Evolutionary conservation across 495 filamentous ascomycete species (phyloP).

Genomic region (Lasiosphaeria ovina): DNA sequence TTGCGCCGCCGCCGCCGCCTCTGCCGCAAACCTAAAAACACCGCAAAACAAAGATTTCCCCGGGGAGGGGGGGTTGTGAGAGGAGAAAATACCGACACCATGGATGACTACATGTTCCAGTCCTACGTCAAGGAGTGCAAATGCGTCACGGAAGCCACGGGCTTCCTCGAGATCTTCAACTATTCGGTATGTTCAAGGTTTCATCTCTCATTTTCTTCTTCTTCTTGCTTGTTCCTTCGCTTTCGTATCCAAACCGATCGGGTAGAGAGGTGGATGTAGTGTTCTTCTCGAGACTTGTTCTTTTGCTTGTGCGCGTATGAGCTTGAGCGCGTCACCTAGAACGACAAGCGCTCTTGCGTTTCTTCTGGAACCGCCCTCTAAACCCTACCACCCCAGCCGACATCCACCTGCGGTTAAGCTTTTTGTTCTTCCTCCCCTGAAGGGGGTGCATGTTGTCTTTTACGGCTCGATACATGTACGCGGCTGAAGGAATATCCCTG

Average conservation of each 20-base stretch:
- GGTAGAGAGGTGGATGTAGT: not conserved
- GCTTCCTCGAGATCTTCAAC: slow-evolving; percentile 54
- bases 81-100: slow-evolving; percentile 20
- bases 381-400: too few relatives aligned
- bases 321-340: too few relatives aligned
- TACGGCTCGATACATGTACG: too few relatives aligned
- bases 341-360: too few relatives aligned
- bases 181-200: slow-evolving; percentile 45
- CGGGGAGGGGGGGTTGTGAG: not conserved
- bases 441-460: not conserved
- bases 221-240: not conserved
- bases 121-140: slow-evolving; percentile 41
- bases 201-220: not conserved
- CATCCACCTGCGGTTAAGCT: too few relatives aligned
- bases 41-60: too few relatives aligned
- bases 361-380: too few relatives aligned
- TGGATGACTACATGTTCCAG: slow-evolving; percentile 57
- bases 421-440: not conserved
- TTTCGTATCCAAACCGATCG: not conserved
- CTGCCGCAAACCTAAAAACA: not conserved
- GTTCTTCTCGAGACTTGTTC: too few relatives aligned
- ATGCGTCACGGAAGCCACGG: slow-evolving; percentile 45
- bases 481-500: not conserved
- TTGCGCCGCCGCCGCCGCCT: not conserved
- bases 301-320: too few relatives aligned